Evolutionary conservation across 805 yeast species (phyloP), one percentile per base, ranked within the genome.

Genomic region (Sugiyamaella americana): DNA sequence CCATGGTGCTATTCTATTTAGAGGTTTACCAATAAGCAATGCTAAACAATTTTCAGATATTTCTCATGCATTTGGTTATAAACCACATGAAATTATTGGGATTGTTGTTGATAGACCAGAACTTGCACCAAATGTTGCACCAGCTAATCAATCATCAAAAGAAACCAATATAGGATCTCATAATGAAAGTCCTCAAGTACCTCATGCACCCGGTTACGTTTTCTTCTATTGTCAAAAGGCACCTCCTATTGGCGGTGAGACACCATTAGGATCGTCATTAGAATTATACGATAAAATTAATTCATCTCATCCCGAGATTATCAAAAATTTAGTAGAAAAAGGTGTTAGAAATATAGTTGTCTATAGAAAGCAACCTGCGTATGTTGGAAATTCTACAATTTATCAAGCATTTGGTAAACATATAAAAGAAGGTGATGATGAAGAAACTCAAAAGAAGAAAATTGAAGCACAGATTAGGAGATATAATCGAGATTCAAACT

Each of bases 41-140:
- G 49, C 49, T 6, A 40, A 47, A 19, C 48, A 46, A 16, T 46
- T 46, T 24, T n/a, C 22, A 35, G 34, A 44, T 17, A 26, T 46
- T 5, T 20, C 49, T 10, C 42, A 34, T 32, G 49, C 49, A 19
- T 46, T 46, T 46, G 49, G 49, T 11, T 46, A 46, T 29, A 24
- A 44, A 35, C 49, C 49, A n/a, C 49, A 46, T 45, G 49, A 46
- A 47, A 46, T 46, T 32, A 46, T 46, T 17, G 49, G 49, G 10
- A 44, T 44, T 19, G 48, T 44, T 29, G 48, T 44, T 6, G 34
- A 32, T 32, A 13, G 49, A 30, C 49, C 49, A 8, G 47, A n/a
- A n/a, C 11, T 44, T 6, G 49, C 49, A 42, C 41, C 39, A 20
- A 46, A 46, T 46, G 49, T 46, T 19, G 47, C 49, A 11, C 49